A percentile compares a stretch with the other conserved stretches of the same genome.
phyloP scores from a whole-genome alignment of 2,329 filamentous ascomycete species.

The Penicillium sumatraense region DNA sequence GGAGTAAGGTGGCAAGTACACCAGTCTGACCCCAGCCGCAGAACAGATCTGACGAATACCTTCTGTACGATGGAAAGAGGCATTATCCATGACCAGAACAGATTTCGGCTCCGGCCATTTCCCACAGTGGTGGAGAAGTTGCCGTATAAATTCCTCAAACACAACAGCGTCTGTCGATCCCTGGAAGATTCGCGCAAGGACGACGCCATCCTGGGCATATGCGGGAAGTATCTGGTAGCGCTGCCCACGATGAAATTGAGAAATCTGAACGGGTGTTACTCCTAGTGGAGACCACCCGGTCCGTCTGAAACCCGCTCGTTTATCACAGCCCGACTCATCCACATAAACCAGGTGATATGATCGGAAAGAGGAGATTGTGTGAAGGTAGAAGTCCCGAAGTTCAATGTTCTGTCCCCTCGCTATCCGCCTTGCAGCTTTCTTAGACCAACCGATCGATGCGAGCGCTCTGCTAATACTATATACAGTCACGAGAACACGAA shows the following conservation, averaged over 20 bases:
- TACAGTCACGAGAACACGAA: background rate
- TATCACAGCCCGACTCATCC: no score
- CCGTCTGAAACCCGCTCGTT: background rate
- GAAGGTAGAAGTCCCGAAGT: background rate
- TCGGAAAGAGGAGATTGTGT: background rate
- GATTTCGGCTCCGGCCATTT: background rate
- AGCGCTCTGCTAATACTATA: background rate
- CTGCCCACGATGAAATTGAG: background rate
- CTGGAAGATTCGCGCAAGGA: background rate
- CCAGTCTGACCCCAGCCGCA: background rate
- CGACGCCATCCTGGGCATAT: background rate
- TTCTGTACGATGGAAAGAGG: background rate
- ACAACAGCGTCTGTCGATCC: background rate
- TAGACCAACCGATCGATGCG: background rate
- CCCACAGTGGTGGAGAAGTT: background rate
- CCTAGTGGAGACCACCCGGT: background rate
- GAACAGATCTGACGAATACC: background rate
- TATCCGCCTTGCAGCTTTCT: background rate
- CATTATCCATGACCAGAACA: background rate
- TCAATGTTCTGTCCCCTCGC: background rate
- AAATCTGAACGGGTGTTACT: background rate
- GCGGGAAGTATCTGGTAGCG: background rate
- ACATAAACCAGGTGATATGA: background rate
- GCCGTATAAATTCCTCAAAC: background rate
- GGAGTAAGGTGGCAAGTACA: background rate